Conservation (phyloP, 163 green algal genomes). For the Chlorella variabilis region DNA sequence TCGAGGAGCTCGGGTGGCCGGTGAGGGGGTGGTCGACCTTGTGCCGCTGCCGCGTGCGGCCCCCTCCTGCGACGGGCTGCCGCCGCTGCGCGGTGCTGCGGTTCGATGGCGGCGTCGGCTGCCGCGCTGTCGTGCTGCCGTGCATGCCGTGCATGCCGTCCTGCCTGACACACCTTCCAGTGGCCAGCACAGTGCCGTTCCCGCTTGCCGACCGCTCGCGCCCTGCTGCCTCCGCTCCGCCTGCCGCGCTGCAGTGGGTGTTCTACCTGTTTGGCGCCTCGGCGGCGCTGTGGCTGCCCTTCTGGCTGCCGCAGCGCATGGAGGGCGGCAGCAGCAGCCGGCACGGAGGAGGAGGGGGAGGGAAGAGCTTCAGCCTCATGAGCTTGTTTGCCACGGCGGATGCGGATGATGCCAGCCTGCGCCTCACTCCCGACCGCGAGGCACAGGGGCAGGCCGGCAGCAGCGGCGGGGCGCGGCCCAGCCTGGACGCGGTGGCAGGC, state of each 20-base stretch:
- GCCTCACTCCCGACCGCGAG: background rate
- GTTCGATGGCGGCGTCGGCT: too few relatives aligned
- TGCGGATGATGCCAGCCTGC: background rate
- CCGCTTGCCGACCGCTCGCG: too few relatives aligned
- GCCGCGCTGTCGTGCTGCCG: too few relatives aligned
- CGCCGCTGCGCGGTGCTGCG: too few relatives aligned
- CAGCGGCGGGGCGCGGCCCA: background rate
- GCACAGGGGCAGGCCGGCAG: background rate
- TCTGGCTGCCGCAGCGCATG: constrained; percentile 66
- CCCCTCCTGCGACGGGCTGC: too few relatives aligned
- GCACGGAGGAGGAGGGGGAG: background rate
- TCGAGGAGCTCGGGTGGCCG: constrained; percentile 66
- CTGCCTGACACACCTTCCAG: too few relatives aligned
- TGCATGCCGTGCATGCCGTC: too few relatives aligned
- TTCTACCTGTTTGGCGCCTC: constrained; percentile 81
- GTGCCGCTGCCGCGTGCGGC: background rate
- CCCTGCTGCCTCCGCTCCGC: background rate
- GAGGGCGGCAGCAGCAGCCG: constrained; percentile 1
- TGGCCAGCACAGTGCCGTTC: too few relatives aligned
- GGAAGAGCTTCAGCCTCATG: constrained; percentile 28
- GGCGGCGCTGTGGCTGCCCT: constrained; percentile 77
- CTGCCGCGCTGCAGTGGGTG: constrained; percentile 50
- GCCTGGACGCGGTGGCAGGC: too few relatives aligned
- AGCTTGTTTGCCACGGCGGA: background rate
- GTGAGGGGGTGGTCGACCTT: constrained; percentile 9